Percentiles rank a stretch among this genome's conserved stretches.
Conservation (phyloP, 2,329 filamentous ascomycete genomes). For the Aspergillus jensenii region DNA sequence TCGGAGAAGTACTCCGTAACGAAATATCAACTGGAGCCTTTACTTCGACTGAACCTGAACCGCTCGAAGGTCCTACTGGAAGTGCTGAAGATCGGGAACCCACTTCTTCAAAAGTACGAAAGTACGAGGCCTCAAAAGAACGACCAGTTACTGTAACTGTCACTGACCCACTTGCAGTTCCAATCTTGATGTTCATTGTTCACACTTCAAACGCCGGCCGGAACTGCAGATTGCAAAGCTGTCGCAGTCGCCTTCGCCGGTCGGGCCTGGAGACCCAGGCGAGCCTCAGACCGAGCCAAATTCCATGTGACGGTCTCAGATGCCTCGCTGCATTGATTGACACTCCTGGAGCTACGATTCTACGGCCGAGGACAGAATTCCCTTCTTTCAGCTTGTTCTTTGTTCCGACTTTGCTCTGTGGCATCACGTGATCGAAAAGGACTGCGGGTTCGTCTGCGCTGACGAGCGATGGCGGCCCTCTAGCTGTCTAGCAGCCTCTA, state of each 20-base stretch:
- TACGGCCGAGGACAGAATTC: not conserved
- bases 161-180: not conserved
- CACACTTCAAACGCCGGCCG: not conserved
- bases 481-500: not conserved
- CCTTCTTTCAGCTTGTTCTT: not conserved
- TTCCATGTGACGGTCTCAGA: no score
- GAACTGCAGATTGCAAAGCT: not conserved
- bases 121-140: not conserved
- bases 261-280: not conserved
- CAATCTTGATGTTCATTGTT: not conserved
- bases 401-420: not conserved
- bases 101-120: not conserved
- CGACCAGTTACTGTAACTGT: no score
- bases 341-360: no score
- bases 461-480: not conserved
- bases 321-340: no score
- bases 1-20: not conserved
- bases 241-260: not conserved
- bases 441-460: conserved; percentile 21
- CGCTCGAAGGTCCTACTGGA: not conserved
- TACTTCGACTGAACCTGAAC: not conserved
- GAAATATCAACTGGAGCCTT: not conserved
- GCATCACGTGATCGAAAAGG: conserved; percentile 19
- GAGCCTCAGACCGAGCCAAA: no score
- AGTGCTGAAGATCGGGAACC: not conserved